Evolutionary conservation across 2,329 filamentous ascomycete species (phyloP).

Genomic region (Botrytis deweyae): DNA sequence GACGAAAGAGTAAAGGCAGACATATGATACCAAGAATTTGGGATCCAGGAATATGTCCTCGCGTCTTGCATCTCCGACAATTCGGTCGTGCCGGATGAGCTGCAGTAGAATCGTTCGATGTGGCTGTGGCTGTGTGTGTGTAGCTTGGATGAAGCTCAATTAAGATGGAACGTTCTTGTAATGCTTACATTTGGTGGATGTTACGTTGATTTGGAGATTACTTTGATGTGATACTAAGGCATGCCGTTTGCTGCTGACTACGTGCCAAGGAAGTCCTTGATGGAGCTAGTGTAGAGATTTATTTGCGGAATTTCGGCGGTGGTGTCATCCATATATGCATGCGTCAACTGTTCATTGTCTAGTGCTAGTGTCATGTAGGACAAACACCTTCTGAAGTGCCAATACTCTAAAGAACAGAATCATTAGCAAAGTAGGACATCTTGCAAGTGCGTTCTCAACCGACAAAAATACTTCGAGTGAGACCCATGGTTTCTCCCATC

Average conservation of each 20-base stretch:
- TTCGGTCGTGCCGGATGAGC: slow-evolving; percentile 6
- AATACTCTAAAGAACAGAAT: neutral
- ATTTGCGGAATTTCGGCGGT: neutral
- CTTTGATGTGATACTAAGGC: neutral
- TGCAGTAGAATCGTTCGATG: neutral
- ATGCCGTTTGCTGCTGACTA: neutral
- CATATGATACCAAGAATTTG: neutral
- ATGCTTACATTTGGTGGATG: slow-evolving; percentile 4
- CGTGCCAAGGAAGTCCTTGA: neutral
- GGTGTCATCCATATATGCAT: neutral
- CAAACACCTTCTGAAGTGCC: neutral
- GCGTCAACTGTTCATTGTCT: neutral
- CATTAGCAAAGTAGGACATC: neutral
- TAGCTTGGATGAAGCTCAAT: neutral
- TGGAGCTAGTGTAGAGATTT: neutral
- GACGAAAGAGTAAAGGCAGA: neutral
- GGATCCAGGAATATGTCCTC: neutral
- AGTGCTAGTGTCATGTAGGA: neutral
- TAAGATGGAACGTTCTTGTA: slow-evolving; percentile 4
- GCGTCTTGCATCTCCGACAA: neutral
- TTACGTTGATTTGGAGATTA: slow-evolving; percentile 5
- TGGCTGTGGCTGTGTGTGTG: slow-evolving; percentile 7
- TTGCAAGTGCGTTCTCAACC: neutral
- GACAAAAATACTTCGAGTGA: neutral
- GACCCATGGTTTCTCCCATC: neutral